Base-by-base conservation (phyloP, 2,329 filamentous ascomycete genomes). In the Phymatotrichopsis omnivora region DNA sequence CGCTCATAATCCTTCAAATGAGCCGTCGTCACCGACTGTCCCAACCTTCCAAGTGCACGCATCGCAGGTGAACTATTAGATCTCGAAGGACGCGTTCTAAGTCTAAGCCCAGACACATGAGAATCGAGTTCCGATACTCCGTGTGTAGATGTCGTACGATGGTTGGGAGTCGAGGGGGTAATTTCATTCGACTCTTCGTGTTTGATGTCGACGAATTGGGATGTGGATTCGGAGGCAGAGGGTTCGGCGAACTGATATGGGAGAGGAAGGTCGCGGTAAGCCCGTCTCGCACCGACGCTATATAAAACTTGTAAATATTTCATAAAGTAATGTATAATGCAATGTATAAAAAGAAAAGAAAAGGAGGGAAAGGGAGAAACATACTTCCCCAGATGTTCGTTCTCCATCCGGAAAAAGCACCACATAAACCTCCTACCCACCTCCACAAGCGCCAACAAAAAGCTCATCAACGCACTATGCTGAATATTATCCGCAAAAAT, bases 1-100 rank as follows among this genome's bases (percentile, higher is more conserved):
- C 91, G 82, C 65, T 93, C 83, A 62, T 95, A 96, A 65, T 96
- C 89, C 62, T 93, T 82, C 50, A 76, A 81, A 62, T 96, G 91
- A 5, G 89, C 89, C 51, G 80, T 74, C 3, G 85, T 82, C 55
- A 95, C 71, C n/a, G 56, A 58, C 42, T 49, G 57, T 55, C 47
- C 60, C 53, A 40, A 22, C 22, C 31, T 35, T 47, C 38, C 32
- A 23, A 49, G 23, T 12, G 42, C 40, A 27, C 56, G 55, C 19
- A 52, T 55, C 32, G 59, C 58, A 10, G 59, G 54, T 4, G 20
- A 56, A 43, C 16, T 42, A 52, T 10, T 52, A 48, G 28, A 37
- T 30, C 50, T 17, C 32, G 43, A 53, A 41, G n/a, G n/a, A n/a
- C n/a, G n/a, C n/a, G n/a, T n/a, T n/a, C n/a, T n/a, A 20, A 22